Base-by-base conservation (phyloP, 257 asterid genomes). In the Leonotis leonurus region DNA sequence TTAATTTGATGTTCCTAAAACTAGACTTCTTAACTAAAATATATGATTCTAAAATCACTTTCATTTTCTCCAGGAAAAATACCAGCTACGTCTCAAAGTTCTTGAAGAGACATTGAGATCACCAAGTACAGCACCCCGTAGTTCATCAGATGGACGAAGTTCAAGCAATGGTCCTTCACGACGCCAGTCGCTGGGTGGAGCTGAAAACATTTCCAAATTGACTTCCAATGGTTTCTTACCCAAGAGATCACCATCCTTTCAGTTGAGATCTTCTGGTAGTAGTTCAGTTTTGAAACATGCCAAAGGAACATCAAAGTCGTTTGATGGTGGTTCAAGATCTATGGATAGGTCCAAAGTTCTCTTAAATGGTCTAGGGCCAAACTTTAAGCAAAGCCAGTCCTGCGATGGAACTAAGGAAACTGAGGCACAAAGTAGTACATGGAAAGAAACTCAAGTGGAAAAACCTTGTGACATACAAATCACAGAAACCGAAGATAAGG, bases 261-360 rank as follows among this genome's bases (percentile, higher is more conserved):
- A 85, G 71, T 33, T 83, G 65, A 87, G 97, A 76, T 92, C 99
- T 50, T 83, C 95, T 62, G 90, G 93, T 48, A 85, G 90, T 76
- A 86, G 99, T 78, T 37, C 96, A 12, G 88, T 92, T 55, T 75
- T 89, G 80, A 92, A 89, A 78, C 89, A 92, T 73, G 99, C 99
- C 27, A 92, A 92, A 79, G 97, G 96, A 67, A 86, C 99, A 71
- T 92, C 99, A 24, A 92, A 86, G 80, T 92, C 99, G 26, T 92
- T 92, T 71, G 99, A 92, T 68, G 99, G 97, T 64, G 97, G 97
- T 44, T 89, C 99, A 50, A 70, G 99, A 65, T 85, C 99, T 67
- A 45, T 74, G 58, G 97, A 86, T 52, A 77, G 99, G 80, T 73
- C 88, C 64, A 89, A 89, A 83, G 79, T 72, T 72, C 85, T 92